Evolutionary conservation across 2,329 filamentous ascomycete species (phyloP), one percentile per base, ranked within the genome.

Genomic region (Fusarium tanahbumbuense): DNA sequence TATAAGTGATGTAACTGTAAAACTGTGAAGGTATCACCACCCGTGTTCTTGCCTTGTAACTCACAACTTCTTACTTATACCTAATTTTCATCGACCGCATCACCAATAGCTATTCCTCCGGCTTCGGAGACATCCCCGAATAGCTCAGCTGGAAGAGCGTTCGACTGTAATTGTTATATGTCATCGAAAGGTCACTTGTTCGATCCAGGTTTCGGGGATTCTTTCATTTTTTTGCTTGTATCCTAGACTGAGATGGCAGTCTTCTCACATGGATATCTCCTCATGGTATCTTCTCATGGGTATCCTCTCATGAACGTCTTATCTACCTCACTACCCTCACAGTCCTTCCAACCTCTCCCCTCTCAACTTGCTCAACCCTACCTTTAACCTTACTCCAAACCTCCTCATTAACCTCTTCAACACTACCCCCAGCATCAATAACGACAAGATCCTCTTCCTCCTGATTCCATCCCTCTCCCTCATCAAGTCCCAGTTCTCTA

Each of bases 351-450:
- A 84, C 73, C 73, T 85, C 83, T 0, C 86, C 85, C 56, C 80
- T 80, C 68, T 86, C 84, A 16, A 87, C 86, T 25, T 79, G 78
- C 56, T 83, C 83, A 13, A 89, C 75, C 60, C 82, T 80, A n/a
- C 75, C 77, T 72, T 75, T 73, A 1, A 87, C 86, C 67, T 83
- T 81, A 44, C 76, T 78, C 88, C 87, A 89, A 25, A 91, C 81
- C 73, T 83, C 82, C 60, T 85, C 84, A 8, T 83, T 83, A 9
- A 91, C 87, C 62, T 86, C 88, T 49, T 89, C 87, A 2, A 88
- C 82, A 4, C 80, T 83, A 3, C 82, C 78, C 0, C 86, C 84
- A 3, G 87, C 88, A 75, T 88, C 84, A 12, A 88, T 80, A 7
- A 89, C 84, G 42, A 83, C 80, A 45, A 88, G 79, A 63, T 88